A percentile compares a stretch with the other conserved stretches of the same genome.
Evolutionary conservation across 192 early-diverging fungal genomes (phyloP).

Genomic region (Coemansia sp.): DNA sequence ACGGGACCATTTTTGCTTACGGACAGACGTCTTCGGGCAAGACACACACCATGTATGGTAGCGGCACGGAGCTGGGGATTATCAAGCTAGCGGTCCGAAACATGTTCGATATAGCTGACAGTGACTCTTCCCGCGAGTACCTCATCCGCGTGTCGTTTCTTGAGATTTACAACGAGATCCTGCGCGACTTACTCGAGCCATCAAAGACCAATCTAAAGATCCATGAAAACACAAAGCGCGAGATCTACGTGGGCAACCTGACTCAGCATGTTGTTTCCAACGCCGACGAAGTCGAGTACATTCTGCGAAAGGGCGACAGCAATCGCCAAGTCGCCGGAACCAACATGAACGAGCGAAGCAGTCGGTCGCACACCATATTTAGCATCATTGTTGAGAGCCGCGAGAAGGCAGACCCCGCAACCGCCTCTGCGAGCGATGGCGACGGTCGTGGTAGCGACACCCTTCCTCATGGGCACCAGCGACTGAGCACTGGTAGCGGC

Average conservation of each 20-base stretch:
- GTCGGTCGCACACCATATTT: slow-evolving; percentile 95
- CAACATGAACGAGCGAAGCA: slow-evolving; percentile 88
- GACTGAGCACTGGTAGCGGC: slow-evolving; percentile 37
- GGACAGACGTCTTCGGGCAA: slow-evolving; percentile 97
- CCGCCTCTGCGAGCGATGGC: background rate
- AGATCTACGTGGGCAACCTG: slow-evolving; percentile 64
- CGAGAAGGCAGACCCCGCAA: slow-evolving; percentile 37
- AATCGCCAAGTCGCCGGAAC: slow-evolving; percentile 88
- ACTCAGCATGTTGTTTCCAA: slow-evolving; percentile 65
- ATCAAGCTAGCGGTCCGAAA: slow-evolving; percentile 65
- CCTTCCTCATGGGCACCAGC: slow-evolving; percentile 13
- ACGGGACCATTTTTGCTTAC: slow-evolving; percentile 98
- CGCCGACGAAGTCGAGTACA: slow-evolving; percentile 64
- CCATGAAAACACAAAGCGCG: slow-evolving; percentile 70
- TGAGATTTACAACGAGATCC: slow-evolving; percentile 96
- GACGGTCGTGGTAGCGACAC: background rate
- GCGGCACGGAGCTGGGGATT: slow-evolving; percentile 61
- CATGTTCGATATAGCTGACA: slow-evolving; percentile 58
- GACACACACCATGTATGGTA: slow-evolving; percentile 74
- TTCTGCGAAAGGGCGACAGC: slow-evolving; percentile 72
- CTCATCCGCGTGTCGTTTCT: slow-evolving; percentile 94
- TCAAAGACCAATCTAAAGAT: slow-evolving; percentile 82
- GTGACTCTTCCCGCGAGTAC: slow-evolving; percentile 68
- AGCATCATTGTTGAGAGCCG: slow-evolving; percentile 87
- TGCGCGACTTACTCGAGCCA: slow-evolving; percentile 87